Evolutionary conservation across 345 rosid genomes (phyloP), one percentile per base, ranked within the genome.

Genomic region (Lenwebbia sp.): DNA sequence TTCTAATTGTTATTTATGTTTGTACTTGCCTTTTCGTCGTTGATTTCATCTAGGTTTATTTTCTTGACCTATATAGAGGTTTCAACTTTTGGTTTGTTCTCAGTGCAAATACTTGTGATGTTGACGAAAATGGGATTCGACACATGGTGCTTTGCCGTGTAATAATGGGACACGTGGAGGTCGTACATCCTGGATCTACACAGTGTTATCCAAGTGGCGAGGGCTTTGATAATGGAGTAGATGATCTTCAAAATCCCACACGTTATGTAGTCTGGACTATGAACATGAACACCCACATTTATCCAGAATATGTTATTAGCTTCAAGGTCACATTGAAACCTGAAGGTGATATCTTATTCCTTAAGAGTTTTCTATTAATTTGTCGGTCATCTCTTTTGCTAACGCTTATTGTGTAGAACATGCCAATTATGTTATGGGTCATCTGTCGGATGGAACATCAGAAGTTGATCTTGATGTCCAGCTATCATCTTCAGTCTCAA

Each of bases 221-320:
- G 85, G 88, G 87, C 10, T 92, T 93, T 78, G 96, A 94, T 86
- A 91, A 89, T 81, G 94, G 94, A n/a, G 94, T 89, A 13, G 95
- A 94, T 88, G 87, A 90, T 87, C 89, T 92, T 85, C 84, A 82
- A 75, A 86, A 54, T 22, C 95, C 95, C 10, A 86, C 62, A 51
- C 90, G 87, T 47, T 92, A 90, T 86, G 85, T 90, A 37, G 85
- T 93, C 37, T 94, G 97, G 97, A 88, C 87, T 86, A 83, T 88
- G 91, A 86, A 85, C 84, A 84, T 92, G 92, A 93, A 92, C 86
- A 87, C 93, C 50, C 93, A 92, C 86, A 90, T 94, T 86, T 89
- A 81, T 52, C 91, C 92, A 4, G 92, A 89, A 84, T 91, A 87
- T 86, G 87, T 92, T 85, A 84, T 93, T 88, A 92, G 95, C 86